These are phyloP conservation scores for Leccinum griseonigrum DNA, from an alignment of 1,284 basidiomycete species.

Conservation along the genomic window DNA sequence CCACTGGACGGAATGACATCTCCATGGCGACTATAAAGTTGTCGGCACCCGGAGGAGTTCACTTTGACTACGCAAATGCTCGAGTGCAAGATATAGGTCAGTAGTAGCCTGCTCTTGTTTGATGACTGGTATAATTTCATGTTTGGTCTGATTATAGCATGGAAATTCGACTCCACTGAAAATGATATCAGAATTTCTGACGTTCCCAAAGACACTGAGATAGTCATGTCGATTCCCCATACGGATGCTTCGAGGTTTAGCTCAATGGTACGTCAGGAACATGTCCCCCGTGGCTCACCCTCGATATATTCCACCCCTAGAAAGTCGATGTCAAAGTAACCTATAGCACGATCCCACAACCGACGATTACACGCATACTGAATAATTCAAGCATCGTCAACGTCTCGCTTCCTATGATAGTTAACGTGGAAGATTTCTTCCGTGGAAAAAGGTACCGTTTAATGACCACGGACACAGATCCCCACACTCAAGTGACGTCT, in stretches of 20 bases:
- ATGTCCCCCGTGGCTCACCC: not conserved
- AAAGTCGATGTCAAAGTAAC: slow-evolving; percentile 61
- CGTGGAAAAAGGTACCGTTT: slow-evolving; percentile 56
- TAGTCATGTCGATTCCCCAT: slow-evolving; percentile 60
- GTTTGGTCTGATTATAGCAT: slow-evolving; percentile 11
- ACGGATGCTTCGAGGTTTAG: slow-evolving; percentile 55
- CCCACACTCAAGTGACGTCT: slow-evolving; percentile 3
- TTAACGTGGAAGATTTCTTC: slow-evolving; percentile 88
- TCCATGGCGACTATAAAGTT: slow-evolving; percentile 52
- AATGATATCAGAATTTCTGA: slow-evolving; percentile 47
- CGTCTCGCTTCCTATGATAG: slow-evolving; percentile 70
- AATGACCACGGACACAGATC: not conserved
- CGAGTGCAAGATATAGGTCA: slow-evolving; percentile 39
- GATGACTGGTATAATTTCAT: slow-evolving; percentile 12
- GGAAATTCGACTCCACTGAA: slow-evolving; percentile 36
- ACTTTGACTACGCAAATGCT: slow-evolving; percentile 49
- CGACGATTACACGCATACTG: slow-evolving; percentile 50
- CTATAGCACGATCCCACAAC: slow-evolving; percentile 58
- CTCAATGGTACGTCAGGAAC: slow-evolving; percentile 45
- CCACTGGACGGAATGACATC: slow-evolving; percentile 65
- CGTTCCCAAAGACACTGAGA: slow-evolving; percentile 41
- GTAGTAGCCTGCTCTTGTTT: slow-evolving; percentile 8
- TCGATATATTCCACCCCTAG: slow-evolving; percentile 35
- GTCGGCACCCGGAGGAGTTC: slow-evolving; percentile 47
- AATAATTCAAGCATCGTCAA: slow-evolving; percentile 52